Percentiles rank a stretch among this genome's conserved stretches.
phyloP scores from a whole-genome alignment of 2,329 filamentous ascomycete species.

The Rugonectria rugulosa region DNA sequence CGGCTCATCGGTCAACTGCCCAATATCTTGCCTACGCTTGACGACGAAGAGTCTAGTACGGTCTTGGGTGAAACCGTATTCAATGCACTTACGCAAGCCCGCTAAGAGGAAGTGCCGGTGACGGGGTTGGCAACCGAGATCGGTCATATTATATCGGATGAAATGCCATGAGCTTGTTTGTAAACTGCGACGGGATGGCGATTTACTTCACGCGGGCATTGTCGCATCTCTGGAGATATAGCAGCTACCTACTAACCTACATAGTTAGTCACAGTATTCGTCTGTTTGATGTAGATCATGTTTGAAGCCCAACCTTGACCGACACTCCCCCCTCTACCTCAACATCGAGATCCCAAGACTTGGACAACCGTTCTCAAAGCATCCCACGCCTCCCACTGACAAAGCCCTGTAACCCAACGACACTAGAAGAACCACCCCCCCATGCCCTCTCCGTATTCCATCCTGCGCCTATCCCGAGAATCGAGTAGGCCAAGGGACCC shows the following conservation, averaged over 20 bases:
- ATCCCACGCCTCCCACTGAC: not conserved
- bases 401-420: too few relatives aligned
- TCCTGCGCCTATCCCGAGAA: conserved; percentile 1
- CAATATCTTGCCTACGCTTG: conserved; percentile 11
- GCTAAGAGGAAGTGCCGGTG: conserved; percentile 11
- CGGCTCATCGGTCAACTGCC: not conserved
- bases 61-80: conserved; percentile 4
- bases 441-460: not conserved
- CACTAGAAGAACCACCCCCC: not conserved
- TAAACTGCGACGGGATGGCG: not conserved
- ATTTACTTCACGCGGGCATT: not conserved
- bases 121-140: conserved; percentile 6
- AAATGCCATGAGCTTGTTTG: too few relatives aligned
- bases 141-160: conserved; percentile 11
- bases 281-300: too few relatives aligned
- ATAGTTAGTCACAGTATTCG: too few relatives aligned
- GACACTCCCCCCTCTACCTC: too few relatives aligned
- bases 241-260: too few relatives aligned
- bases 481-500: conserved; percentile 8
- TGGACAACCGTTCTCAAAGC: too few relatives aligned
- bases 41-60: not conserved
- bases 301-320: too few relatives aligned
- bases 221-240: too few relatives aligned
- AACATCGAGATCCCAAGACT: too few relatives aligned
- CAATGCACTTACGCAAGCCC: not conserved